Evolutionary conservation across 768 basidiomycete genomes (phyloP).

Genomic region (Tylopilus intermedius): DNA sequence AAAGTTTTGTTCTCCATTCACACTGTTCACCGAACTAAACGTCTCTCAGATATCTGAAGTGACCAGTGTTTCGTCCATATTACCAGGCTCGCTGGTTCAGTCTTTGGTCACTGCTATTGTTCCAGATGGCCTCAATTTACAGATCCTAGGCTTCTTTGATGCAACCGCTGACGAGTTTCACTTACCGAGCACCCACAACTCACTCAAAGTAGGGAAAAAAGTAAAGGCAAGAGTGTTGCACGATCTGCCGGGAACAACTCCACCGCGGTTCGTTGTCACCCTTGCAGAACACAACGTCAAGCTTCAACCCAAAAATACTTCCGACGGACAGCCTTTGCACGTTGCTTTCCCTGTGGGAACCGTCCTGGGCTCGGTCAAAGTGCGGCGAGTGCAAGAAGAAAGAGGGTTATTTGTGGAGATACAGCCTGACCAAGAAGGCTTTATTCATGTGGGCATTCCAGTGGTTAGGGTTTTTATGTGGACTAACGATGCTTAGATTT

Average conservation of each 20-base stretch:
- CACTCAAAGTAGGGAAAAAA: conserved; percentile 63
- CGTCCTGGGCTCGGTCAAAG: conserved; percentile 65
- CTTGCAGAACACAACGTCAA: conserved; percentile 66
- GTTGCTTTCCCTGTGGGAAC: conserved; percentile 71
- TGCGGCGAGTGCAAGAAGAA: conserved; percentile 71
- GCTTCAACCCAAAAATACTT: conserved; percentile 40
- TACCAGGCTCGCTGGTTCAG: conserved; percentile 83
- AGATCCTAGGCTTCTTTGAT: conserved; percentile 87
- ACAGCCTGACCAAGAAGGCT: conserved; percentile 62
- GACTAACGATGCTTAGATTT: conserved; percentile 56
- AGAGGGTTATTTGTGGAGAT: conserved; percentile 76
- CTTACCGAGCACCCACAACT: conserved; percentile 41
- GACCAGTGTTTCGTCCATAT: conserved; percentile 69
- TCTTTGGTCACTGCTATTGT: conserved; percentile 74
- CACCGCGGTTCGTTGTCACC: conserved; percentile 81
- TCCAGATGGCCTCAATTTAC: conserved; percentile 75
- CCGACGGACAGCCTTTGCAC: conserved; percentile 35
- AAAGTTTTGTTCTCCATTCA: conserved; percentile 21
- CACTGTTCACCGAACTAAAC: conserved; percentile 1
- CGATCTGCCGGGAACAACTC: conserved; percentile 60
- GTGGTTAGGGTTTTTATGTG: background rate
- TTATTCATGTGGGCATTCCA: conserved; percentile 71
- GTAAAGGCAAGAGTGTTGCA: conserved; percentile 84
- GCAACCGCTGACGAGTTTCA: conserved; percentile 86
- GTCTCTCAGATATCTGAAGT: conserved; percentile 64